Evolutionary conservation across 306 rosid genomes (phyloP).

Genomic region (Casuarina glauca): DNA sequence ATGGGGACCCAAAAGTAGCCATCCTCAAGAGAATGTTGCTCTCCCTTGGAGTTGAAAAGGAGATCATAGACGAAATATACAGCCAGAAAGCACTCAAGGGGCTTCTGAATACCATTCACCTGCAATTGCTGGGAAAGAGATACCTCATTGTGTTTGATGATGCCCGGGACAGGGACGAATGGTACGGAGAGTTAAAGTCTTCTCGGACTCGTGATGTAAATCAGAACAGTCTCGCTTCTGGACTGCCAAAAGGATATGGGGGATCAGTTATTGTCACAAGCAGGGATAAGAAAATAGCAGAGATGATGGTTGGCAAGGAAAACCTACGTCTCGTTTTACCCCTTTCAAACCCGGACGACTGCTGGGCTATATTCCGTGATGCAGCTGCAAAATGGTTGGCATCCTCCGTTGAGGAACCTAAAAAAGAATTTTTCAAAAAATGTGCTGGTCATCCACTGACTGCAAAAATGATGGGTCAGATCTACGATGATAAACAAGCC

Average conservation of each 20-base stretch:
- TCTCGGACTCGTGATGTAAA: neutral
- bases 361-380: conserved; percentile 25
- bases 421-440: neutral
- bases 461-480: conserved; percentile 20
- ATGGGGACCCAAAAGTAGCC: neutral
- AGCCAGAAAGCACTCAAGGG: neutral
- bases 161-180: conserved; percentile 15
- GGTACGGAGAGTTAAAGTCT: conserved; percentile 10
- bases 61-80: neutral
- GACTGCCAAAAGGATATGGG: conserved; percentile 27
- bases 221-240: conserved; percentile 10
- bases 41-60: conserved; percentile 21
- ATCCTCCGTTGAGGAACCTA: neutral
- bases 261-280: conserved; percentile 31
- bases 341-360: neutral
- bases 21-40: conserved; percentile 17
- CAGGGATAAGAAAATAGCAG: conserved; percentile 14
- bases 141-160: conserved; percentile 32
- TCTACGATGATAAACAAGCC: too few species aligned
- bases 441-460: conserved; percentile 25
- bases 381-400: neutral
- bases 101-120: conserved; percentile 19
- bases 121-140: conserved; percentile 11
- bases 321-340: conserved; percentile 19
- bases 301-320: conserved; percentile 17